Base-by-base conservation (phyloP, 352 stramenopile genomes). In the Pythium utonaiense region DNA sequence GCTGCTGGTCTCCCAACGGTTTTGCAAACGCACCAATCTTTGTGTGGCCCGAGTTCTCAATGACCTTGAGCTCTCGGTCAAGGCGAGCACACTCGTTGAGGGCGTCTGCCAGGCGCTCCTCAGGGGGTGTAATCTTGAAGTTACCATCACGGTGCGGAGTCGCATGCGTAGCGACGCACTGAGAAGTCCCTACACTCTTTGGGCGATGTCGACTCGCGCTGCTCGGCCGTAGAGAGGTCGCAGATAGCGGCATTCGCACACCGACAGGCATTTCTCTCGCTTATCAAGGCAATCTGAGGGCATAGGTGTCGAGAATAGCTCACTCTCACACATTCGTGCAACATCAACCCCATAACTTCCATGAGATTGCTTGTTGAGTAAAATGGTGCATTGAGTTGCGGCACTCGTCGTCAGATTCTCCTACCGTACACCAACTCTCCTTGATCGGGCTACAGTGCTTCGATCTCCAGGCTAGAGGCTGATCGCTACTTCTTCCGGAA, bases 21-120 rank as follows among this genome's bases (percentile, higher is more conserved):
- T 80, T 83, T 0, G 74, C 74, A 34, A 91, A 91, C n/a, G 64
- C 74, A 21, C 81, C 81, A 2, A 89, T 40, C 30, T 73, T 73
- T 17, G 57, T 71, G 41, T 89, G 73, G 1, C 75, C 77, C 4
- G 79, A 89, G 55, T 70, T 84, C 42, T 91, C 81, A 9, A 91
- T 74, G 30, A 87, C 70, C 59, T 82, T 71, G 24, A 91, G 49
- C 57, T 89, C 79, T 2, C 56, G 66, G 50, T 86, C 78, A 1
- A 85, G 62, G 1, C 57, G 49, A 16, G 36, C 4, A 33, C 68
- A 82, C 52, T 78, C 64, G 2, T 49, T 42, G 8, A 63, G 30
- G 3, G 65, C 53, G 6, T 64, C 63, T 19, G 22, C 42, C 8
- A 78, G 69, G 0, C 74, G 68, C 12, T 75, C 64, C 2, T 62